phyloP scores from a whole-genome alignment of 306 rosid genomes.

The Rosa persica region DNA sequence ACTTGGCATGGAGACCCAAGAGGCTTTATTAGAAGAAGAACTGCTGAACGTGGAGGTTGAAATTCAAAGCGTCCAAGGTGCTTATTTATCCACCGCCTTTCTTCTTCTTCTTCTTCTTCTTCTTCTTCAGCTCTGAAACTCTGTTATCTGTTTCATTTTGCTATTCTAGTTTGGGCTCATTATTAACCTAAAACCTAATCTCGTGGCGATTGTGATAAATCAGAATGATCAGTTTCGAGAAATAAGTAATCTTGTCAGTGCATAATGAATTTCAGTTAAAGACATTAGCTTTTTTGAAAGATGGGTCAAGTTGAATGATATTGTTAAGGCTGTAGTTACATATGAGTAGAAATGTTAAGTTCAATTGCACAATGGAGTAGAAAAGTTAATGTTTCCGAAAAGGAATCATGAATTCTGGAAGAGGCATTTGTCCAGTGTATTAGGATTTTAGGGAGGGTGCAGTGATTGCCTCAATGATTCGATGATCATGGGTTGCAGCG shows the following conservation, averaged over 20 bases:
- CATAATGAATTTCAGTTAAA: neutral
- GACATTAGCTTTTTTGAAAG: neutral
- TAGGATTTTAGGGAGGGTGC: neutral
- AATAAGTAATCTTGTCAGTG: neutral
- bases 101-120: neutral
- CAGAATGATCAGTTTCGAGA: neutral
- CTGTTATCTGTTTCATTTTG: neutral
- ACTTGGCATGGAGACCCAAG: conserved; percentile 53
- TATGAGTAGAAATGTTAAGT: neutral
- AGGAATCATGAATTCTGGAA: neutral
- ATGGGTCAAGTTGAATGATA: neutral
- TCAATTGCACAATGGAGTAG: neutral
- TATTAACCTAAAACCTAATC: neutral
- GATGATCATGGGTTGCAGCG: neutral
- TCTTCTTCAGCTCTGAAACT: neutral
- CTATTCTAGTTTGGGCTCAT: neutral
- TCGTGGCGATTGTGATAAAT: neutral
- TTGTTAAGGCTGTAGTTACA: neutral
- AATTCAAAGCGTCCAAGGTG: conserved; percentile 81
- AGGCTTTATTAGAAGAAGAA: conserved; percentile 61
- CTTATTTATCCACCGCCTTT: neutral
- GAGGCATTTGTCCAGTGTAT: neutral
- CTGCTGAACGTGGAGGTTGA: conserved; percentile 64
- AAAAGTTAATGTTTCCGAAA: neutral
- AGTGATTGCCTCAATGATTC: neutral